Base-by-base conservation (phyloP, 768 basidiomycete genomes). In the Polyporus arcularius region DNA sequence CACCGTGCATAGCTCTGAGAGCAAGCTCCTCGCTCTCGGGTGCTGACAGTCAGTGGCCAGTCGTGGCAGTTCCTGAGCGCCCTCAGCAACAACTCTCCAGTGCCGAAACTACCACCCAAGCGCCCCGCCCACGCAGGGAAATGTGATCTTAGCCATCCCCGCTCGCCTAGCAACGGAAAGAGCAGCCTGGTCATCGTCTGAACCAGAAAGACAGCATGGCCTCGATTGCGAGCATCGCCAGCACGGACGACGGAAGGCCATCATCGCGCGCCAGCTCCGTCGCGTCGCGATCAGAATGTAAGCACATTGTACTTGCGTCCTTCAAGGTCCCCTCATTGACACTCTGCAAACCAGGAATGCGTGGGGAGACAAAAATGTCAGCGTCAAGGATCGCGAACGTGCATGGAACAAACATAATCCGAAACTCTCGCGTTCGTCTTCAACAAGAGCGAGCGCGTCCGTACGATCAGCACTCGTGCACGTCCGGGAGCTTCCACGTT, bases 201-300 rank as follows among this genome's bases (percentile, higher is more conserved):
- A 54, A 55, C 53, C 69, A 73, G 58, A 71, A 72, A 65, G 69
- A 69, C 21, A 84, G 82, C 58, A 56, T 70, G 55, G 72, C 74
- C 3, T 83, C 84, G 12, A 64, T 79, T 35, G 71, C 67, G 18
- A 79, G 77, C 55, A 75, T 79, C 40, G 72, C 68, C 21, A 79
- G 78, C 55, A 75, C 77, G 26, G 80, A 81, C 57, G 78, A 75
- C 55, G 70, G 71, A 56, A 59, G 67, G 56, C 76, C 79, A 12
- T 81, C 81, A 10, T 81, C 81, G 0, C 70, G 73, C 51, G 74
- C 77, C 26, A 82, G 78, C 47, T 83, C 84, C 0, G 55, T 75
- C 11, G 72, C 75, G 60, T 86, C 85, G 41, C 79, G 79, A 59
- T 73, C 79, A n/a, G 82, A 85, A 31, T 76, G 86, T 86, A 64